Evolutionary conservation across 1,284 basidiomycete genomes (phyloP).

Genomic region (Cutaneotrichosporon sp.): DNA sequence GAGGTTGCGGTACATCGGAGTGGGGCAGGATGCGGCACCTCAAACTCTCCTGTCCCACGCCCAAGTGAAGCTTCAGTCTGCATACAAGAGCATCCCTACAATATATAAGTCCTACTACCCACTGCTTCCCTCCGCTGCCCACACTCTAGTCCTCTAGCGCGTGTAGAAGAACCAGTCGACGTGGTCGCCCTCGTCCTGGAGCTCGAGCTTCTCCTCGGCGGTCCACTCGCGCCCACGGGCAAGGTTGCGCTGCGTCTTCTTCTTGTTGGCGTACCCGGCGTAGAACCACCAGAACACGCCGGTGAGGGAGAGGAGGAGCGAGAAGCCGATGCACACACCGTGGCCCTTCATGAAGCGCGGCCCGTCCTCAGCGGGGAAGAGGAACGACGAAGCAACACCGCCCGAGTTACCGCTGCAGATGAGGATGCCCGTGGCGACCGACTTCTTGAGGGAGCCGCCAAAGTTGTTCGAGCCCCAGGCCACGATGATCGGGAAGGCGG

Average conservation of each 20-base stretch:
- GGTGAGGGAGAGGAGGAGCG: conserved; percentile 21
- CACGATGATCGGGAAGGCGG: conserved; percentile 60
- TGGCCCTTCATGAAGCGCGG: conserved; percentile 39
- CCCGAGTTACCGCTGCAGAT: conserved; percentile 61
- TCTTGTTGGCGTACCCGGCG: conserved; percentile 27
- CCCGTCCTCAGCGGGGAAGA: conserved; percentile 48
- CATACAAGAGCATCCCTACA: no score
- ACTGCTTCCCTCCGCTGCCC: background rate
- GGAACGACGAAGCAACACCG: conserved; percentile 57
- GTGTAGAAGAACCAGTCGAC: conserved; percentile 43
- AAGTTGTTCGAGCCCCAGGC: conserved; percentile 63
- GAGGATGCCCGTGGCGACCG: conserved; percentile 60
- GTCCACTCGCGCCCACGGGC: conserved; percentile 35
- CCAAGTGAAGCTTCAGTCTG: background rate
- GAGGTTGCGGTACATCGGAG: background rate
- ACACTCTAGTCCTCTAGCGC: conserved; percentile 21
- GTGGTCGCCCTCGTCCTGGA: conserved; percentile 40
- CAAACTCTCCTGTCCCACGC: no score
- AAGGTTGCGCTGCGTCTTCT: conserved; percentile 32
- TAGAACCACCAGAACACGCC: conserved; percentile 33
- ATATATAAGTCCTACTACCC: background rate
- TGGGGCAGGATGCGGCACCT: background rate
- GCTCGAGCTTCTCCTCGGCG: conserved; percentile 35
- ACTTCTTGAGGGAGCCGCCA: conserved; percentile 61
- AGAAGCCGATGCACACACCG: conserved; percentile 33